Percentiles rank a stretch among this genome's conserved stretches.
phyloP scores from a whole-genome alignment of 352 stramenopile genomes.

The Pythium biforme region DNA sequence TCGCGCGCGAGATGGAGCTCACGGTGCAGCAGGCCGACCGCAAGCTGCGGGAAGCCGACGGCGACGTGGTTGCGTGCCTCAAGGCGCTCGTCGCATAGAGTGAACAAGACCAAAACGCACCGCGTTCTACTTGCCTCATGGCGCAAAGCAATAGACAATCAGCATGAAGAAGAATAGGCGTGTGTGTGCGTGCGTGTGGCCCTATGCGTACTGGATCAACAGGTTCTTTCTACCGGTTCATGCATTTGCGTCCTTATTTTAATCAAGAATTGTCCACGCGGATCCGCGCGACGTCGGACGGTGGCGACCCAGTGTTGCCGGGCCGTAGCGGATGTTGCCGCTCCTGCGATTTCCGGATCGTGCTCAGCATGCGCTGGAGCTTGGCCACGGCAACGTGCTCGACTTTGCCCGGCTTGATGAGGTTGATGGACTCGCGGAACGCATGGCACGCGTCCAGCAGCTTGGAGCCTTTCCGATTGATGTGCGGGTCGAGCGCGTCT shows the following conservation, averaged over 20 bases:
- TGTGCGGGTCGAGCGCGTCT: constrained; percentile 58
- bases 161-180: background rate
- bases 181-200: background rate
- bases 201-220: constrained; percentile 4
- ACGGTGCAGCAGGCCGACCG: constrained; percentile 70
- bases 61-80: constrained; percentile 72
- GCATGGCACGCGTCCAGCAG: constrained; percentile 63
- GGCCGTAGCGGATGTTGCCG: constrained; percentile 29
- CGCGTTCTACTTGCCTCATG: too few relatives aligned
- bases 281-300: constrained; percentile 8
- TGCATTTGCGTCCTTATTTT: constrained; percentile 2
- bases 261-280: constrained; percentile 19
- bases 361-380: constrained; percentile 66
- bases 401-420: constrained; percentile 53
- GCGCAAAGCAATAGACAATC: background rate
- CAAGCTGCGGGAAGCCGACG: constrained; percentile 77
- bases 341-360: constrained; percentile 60
- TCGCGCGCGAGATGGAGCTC: constrained; percentile 80
- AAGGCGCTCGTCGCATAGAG: constrained; percentile 47
- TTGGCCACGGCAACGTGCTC: constrained; percentile 49
- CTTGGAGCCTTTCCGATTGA: constrained; percentile 61
- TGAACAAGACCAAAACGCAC: too few relatives aligned
- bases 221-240: constrained; percentile 8
- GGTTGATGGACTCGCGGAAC: constrained; percentile 70
- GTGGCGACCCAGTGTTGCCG: background rate